Evolutionary conservation across 2,329 filamentous ascomycete species (phyloP).

Genomic region (Thelonectria rubi): DNA sequence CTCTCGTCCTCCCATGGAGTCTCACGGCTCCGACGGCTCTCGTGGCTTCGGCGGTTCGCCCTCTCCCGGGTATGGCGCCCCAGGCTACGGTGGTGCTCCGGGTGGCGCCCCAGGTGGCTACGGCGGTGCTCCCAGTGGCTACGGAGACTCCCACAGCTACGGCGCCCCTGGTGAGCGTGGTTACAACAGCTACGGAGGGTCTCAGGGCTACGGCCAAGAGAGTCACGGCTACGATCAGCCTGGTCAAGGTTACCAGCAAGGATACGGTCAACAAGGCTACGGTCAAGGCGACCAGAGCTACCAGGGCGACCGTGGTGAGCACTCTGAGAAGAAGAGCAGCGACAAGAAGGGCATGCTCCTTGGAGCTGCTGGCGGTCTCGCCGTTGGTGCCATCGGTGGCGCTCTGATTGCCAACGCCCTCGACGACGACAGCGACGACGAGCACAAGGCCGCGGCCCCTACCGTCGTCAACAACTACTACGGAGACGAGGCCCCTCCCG

Average conservation of each 20-base stretch:
- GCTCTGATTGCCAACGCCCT: slow-evolving; percentile 66
- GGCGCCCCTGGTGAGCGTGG: slow-evolving; percentile 18
- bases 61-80: slow-evolving; percentile 21
- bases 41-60: slow-evolving; percentile 31
- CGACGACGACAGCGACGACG: slow-evolving; percentile 40
- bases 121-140: slow-evolving; percentile 26
- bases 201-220: slow-evolving; percentile 1
- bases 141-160: slow-evolving; percentile 24
- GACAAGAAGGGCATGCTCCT: slow-evolving; percentile 64
- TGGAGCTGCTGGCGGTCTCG: slow-evolving; percentile 67
- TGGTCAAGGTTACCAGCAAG: slow-evolving; percentile 18
- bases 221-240: slow-evolving; percentile 25
- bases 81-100: slow-evolving; percentile 11
- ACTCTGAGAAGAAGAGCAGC: slow-evolving; percentile 52
- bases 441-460: slow-evolving; percentile 26
- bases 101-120: slow-evolving; percentile 28
- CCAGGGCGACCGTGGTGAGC: slow-evolving; percentile 31
- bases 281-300: slow-evolving; percentile 28
- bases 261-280: slow-evolving; percentile 27
- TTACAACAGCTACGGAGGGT: slow-evolving; percentile 2
- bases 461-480: slow-evolving; percentile 20
- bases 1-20: slow-evolving; percentile 36
- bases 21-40: slow-evolving; percentile 36
- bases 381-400: slow-evolving; percentile 65
- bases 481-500: slow-evolving; percentile 1